Base-by-base conservation (phyloP, 2,329 filamentous ascomycete species). In the Neobulgaria alba region DNA sequence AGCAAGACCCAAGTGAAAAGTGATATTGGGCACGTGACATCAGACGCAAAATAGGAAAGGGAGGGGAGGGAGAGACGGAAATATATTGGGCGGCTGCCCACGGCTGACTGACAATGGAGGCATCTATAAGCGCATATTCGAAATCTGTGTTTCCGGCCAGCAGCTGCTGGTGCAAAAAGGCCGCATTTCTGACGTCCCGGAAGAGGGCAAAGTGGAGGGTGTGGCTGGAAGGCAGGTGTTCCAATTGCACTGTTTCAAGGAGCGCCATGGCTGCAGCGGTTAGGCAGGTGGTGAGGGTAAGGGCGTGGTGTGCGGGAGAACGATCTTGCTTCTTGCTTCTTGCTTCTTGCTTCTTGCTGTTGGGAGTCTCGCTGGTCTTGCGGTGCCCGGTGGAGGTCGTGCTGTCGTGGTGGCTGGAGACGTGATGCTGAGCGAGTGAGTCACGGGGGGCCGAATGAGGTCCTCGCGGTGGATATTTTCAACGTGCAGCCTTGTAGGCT, bases 61-160 rank as follows among this genome's bases (percentile, higher is more conserved):
- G 16, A 14, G 30, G 36, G 19, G 20, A n/a, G n/a, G 17, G 26
- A 19, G 21, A 35, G 33, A n/a, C n/a, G n/a, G n/a, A n/a, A n/a
- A n/a, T n/a, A n/a, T n/a, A n/a, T 10, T 33, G 14, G 10, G 31
- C 36, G 20, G 17, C 23, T 17, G 35, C 12, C 10, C 16, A 29
- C 26, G 26, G 3, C 18, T 4, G 9, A 64, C 72, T 46, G 70
- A 89, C 82, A 61, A 85, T 76, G 33, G 76, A 78, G 15, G 88
- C 88, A 64, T 98, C 90, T 34, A 98, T 75, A 51, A 98, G 84
- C 23, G 89, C 88, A 68, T 96, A 96, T 63, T 96, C 88, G 55
- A 89, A 96, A 7, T 82, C 80, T 9, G 76, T 58, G 58, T 96
- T 95, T 38, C 85, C 84, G 4, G 77, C 73, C n/a, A 96, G 70